These are phyloP conservation scores for Mycena filopes DNA, from an alignment of 768 basidiomycete genomes.

Conservation along the genomic window DNA sequence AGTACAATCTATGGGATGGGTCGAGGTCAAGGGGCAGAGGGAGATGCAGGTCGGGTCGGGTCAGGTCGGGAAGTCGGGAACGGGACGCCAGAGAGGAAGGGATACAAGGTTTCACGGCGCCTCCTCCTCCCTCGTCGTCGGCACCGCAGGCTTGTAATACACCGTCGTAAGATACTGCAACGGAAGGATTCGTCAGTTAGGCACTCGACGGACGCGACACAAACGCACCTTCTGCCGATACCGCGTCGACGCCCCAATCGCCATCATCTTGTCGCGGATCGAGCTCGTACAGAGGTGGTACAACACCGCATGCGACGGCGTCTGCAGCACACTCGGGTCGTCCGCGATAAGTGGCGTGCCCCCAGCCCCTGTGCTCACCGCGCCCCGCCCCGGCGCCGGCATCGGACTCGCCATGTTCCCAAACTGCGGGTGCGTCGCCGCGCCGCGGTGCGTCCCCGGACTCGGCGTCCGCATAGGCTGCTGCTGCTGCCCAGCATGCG, in stretches of 20 bases:
- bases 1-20: background rate
- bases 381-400: background rate
- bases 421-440: conserved; percentile 31
- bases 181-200: background rate
- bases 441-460: too few relatives aligned
- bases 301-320: conserved; percentile 81
- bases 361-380: background rate
- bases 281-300: conserved; percentile 85
- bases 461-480: background rate
- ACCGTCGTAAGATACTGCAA: conserved; percentile 75
- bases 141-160: conserved; percentile 71
- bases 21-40: background rate
- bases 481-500: too few relatives aligned
- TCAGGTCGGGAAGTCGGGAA: background rate
- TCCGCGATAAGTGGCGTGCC: conserved; percentile 56
- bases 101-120: too few relatives aligned
- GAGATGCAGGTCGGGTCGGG: background rate
- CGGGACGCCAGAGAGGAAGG: background rate
- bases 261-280: conserved; percentile 79
- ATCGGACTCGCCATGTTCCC: background rate
- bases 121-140: background rate
- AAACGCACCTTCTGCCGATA: conserved; percentile 76
- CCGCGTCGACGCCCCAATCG: conserved; percentile 79
- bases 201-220: background rate
- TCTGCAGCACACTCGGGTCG: conserved; percentile 80